These are phyloP conservation scores for Colletotrichum nymphaeae DNA, from an alignment of 2,329 filamentous ascomycete genomes.

Conservation along the genomic window DNA sequence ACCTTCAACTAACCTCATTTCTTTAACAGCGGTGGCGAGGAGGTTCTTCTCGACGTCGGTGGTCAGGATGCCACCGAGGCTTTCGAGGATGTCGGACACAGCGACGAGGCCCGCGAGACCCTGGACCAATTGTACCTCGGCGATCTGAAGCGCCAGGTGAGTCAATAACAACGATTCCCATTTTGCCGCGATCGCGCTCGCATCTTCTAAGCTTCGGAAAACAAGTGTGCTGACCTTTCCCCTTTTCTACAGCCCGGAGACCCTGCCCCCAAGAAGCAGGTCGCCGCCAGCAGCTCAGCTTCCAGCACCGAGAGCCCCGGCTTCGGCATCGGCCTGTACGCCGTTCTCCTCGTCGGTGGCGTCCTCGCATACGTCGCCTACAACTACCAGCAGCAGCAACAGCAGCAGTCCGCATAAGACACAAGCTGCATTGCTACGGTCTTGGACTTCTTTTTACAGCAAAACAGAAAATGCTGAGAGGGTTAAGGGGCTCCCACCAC, in stretches of 20 bases:
- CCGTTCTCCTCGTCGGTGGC: constrained; percentile 81
- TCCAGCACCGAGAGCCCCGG: constrained; percentile 62
- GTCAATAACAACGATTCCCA: constrained; percentile 42
- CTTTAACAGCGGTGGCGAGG: constrained; percentile 86
- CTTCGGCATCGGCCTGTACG: constrained; percentile 84
- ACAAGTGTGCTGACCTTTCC: constrained; percentile 39
- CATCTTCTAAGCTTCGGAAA: not conserved
- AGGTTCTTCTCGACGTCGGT: constrained; percentile 95
- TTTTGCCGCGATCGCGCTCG: not conserved
- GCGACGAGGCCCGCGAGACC: constrained; percentile 96
- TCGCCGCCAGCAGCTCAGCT: constrained; percentile 61
- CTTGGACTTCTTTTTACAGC: not conserved
- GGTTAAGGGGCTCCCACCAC: not conserved
- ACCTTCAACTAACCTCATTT: constrained; percentile 7
- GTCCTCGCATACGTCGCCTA: constrained; percentile 83
- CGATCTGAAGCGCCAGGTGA: constrained; percentile 82
- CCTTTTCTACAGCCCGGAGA: constrained; percentile 73
- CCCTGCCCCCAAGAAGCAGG: constrained; percentile 74
- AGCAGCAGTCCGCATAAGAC: constrained; percentile 44
- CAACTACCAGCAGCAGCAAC: constrained; percentile 80
- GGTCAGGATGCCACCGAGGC: constrained; percentile 97
- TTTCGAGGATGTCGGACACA: constrained; percentile 99
- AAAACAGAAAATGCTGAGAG: not conserved
- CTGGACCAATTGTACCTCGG: constrained; percentile 82
- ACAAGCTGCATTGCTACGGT: not conserved